A percentile compares a stretch with the other conserved stretches of the same genome.
phyloP scores from a whole-genome alignment of 1,139 yeast species.

The Zygoascus hellenicus region DNA sequence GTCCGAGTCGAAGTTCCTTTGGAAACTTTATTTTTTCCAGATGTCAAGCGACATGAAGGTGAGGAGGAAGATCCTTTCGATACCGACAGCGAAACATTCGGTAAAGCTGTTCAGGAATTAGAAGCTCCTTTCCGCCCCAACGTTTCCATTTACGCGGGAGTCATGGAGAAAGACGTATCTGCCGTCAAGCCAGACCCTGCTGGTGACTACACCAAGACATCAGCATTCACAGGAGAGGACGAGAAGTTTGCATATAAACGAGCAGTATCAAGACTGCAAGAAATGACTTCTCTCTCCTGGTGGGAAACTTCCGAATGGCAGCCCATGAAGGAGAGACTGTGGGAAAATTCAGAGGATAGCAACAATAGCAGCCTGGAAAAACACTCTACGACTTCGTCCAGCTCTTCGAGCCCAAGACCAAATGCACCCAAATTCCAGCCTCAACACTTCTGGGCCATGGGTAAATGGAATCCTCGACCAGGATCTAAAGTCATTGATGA shows the following conservation, averaged over 20 bases:
- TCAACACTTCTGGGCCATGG: conserved; percentile 63
- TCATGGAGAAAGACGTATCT: conserved; percentile 9
- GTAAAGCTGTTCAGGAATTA: conserved; percentile 56
- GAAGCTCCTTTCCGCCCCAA: conserved; percentile 66
- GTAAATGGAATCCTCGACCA: conserved; percentile 52
- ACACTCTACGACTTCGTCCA: not conserved
- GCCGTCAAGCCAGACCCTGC: conserved; percentile 29
- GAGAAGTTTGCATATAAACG: conserved; percentile 69
- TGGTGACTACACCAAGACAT: conserved; percentile 43
- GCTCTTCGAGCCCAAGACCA: not conserved
- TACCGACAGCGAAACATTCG: conserved; percentile 65
- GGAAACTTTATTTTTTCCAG: conserved; percentile 56
- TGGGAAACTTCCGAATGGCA: conserved; percentile 52
- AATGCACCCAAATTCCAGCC: conserved; percentile 44
- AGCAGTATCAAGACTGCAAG: conserved; percentile 62
- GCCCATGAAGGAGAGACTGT: conserved; percentile 53
- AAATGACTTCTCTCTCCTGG: conserved; percentile 53
- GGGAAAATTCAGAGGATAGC: conserved; percentile 41
- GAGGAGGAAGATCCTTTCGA: conserved; percentile 18
- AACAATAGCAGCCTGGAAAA: not conserved
- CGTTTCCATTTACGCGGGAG: conserved; percentile 47
- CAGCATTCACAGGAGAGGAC: conserved; percentile 71
- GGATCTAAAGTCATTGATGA: conserved; percentile 42
- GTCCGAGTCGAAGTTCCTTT: conserved; percentile 47
- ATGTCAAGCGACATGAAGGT: conserved; percentile 23